A percentile compares a stretch with the other conserved stretches of the same genome.
These are phyloP conservation scores for Pleoardoris graminearum DNA, from an alignment of 2,329 filamentous ascomycete genomes.

Conservation along the genomic window DNA sequence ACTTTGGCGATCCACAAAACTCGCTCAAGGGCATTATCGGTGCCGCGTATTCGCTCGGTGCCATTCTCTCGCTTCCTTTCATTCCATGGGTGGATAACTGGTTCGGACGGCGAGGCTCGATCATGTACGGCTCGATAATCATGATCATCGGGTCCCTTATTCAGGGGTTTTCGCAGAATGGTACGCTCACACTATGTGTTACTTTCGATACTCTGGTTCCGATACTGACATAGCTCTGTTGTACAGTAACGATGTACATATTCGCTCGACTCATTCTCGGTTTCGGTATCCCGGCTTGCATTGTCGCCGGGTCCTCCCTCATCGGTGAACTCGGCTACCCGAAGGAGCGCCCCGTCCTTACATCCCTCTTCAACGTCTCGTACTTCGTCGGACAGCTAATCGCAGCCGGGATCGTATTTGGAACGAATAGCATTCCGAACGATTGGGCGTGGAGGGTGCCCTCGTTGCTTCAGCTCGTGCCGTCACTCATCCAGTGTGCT, in stretches of 20 bases:
- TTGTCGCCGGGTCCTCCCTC: slow-evolving; percentile 64
- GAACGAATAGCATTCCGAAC: slow-evolving; percentile 58
- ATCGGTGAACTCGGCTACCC: slow-evolving; percentile 67
- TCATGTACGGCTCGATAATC: slow-evolving; percentile 45
- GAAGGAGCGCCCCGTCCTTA: slow-evolving; percentile 65
- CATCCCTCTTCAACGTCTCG: slow-evolving; percentile 66
- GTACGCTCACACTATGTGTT: not conserved
- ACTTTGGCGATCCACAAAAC: slow-evolving; percentile 33
- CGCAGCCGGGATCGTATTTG: slow-evolving; percentile 65
- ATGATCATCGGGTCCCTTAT: slow-evolving; percentile 47
- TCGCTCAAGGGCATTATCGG: slow-evolving; percentile 46
- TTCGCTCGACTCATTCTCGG: slow-evolving; percentile 63
- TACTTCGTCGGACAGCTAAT: slow-evolving; percentile 62
- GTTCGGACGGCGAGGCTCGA: slow-evolving; percentile 46
- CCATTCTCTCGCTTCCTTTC: slow-evolving; percentile 37
- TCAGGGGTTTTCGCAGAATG: slow-evolving; percentile 19
- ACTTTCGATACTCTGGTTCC: no score
- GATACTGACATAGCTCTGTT: not conserved
- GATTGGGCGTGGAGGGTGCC: slow-evolving; percentile 69
- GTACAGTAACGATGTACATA: slow-evolving; percentile 53
- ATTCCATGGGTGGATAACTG: slow-evolving; percentile 42
- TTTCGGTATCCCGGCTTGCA: slow-evolving; percentile 66
- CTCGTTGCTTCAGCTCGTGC: slow-evolving; percentile 63
- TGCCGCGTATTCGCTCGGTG: slow-evolving; percentile 46
- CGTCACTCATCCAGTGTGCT: slow-evolving; percentile 62